Percentiles rank a stretch among this genome's conserved stretches.
Evolutionary conservation across 1,284 basidiomycete species (phyloP).

Genomic region (Flammula alnicola): DNA sequence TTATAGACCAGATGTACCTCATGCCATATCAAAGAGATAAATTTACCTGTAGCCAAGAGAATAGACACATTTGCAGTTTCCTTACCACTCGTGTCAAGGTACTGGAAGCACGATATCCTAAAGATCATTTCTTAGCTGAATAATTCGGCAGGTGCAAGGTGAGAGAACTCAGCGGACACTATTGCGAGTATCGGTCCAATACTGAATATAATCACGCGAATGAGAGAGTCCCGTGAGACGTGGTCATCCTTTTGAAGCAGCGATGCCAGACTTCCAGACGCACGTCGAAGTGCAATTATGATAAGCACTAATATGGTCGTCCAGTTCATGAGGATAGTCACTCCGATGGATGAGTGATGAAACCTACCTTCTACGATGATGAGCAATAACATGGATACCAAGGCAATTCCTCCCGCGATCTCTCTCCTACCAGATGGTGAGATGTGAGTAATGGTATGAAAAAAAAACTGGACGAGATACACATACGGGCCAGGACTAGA

Average conservation of each 20-base stretch:
- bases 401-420: background rate
- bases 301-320: slow-evolving; percentile 1
- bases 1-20: background rate
- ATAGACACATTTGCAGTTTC: slow-evolving; percentile 2
- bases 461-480: background rate
- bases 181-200: slow-evolving; percentile 1
- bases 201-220: slow-evolving; percentile 3
- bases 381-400: slow-evolving; percentile 4
- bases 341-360: background rate
- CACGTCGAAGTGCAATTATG: background rate
- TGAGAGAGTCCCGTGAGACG: background rate
- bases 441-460: background rate
- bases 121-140: too few species aligned
- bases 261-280: slow-evolving; percentile 2
- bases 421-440: background rate
- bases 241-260: slow-evolving; percentile 2
- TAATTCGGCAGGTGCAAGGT: too few species aligned
- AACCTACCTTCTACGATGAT: background rate
- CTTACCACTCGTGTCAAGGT: background rate
- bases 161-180: background rate
- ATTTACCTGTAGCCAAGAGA: slow-evolving; percentile 1
- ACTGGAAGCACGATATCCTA: slow-evolving; percentile 1
- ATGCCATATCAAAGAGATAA: background rate
- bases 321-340: background rate
- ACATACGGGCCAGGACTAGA: slow-evolving; percentile 3